Evolutionary conservation across 768 basidiomycete genomes (phyloP).

Genomic region (Tricholoma furcatifolium): DNA sequence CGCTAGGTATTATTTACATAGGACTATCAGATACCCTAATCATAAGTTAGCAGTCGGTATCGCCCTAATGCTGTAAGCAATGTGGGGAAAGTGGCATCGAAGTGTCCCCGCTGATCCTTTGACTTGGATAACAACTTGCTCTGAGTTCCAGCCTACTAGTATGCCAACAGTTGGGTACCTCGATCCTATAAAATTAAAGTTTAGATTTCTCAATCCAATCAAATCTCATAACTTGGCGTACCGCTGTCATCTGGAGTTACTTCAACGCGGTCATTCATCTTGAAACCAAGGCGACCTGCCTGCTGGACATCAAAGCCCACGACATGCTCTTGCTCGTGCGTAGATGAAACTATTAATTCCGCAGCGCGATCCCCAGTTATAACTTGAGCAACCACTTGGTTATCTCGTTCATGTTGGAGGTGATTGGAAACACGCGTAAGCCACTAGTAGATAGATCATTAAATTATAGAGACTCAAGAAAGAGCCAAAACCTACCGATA

Average conservation of each 20-base stretch:
- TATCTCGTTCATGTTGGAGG: constrained; percentile 28
- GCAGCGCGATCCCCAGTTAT: constrained; percentile 45
- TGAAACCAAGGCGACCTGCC: constrained; percentile 40
- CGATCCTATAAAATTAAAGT: constrained; percentile 24
- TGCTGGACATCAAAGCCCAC: constrained; percentile 48
- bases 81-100: constrained; percentile 54
- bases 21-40: neutral
- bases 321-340: constrained; percentile 33
- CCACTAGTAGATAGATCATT: too few species aligned
- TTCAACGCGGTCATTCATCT: constrained; percentile 34
- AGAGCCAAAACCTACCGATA: constrained; percentile 32
- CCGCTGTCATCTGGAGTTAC: constrained; percentile 51
- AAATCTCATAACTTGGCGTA: constrained; percentile 12
- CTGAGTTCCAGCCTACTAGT: constrained; percentile 46
- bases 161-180: constrained; percentile 46
- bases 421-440: constrained; percentile 36
- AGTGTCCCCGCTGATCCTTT: constrained; percentile 36
- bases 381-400: constrained; percentile 20
- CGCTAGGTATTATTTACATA: neutral
- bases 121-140: constrained; percentile 50
- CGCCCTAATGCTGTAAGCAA: constrained; percentile 33
- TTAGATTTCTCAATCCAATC: neutral
- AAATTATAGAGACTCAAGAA: too few species aligned
- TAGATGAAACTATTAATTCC: constrained; percentile 34
- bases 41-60: constrained; percentile 13